Evolutionary conservation across 129 eudicot species (phyloP).

Genomic region (Flaveria ramosissima): DNA sequence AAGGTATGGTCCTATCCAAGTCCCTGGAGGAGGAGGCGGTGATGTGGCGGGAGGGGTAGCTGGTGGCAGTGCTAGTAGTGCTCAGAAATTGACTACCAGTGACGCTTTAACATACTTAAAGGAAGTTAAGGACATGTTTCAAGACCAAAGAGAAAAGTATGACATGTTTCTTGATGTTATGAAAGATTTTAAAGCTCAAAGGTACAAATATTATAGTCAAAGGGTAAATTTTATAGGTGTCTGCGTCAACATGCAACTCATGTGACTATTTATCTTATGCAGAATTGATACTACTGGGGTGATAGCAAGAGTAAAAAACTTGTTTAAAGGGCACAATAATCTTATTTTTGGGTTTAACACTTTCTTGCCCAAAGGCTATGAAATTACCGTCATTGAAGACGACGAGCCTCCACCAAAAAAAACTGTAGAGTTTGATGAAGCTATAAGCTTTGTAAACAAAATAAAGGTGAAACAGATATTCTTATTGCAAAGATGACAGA

Average conservation of each 20-base stretch:
- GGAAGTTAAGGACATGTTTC: slow-evolving; percentile 93
- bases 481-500: not conserved
- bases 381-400: slow-evolving; percentile 12
- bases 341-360: slow-evolving; percentile 75
- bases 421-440: slow-evolving; percentile 91
- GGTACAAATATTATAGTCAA: slow-evolving; percentile 39
- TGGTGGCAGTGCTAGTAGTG: slow-evolving; percentile 44
- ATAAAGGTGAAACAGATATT: slow-evolving; percentile 67
- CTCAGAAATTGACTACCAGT: slow-evolving; percentile 75
- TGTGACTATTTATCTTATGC: slow-evolving; percentile 12
- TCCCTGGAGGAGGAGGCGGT: slow-evolving; percentile 52
- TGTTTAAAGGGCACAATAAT: slow-evolving; percentile 73
- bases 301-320: slow-evolving; percentile 69
- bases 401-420: slow-evolving; percentile 60
- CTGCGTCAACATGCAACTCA: slow-evolving; percentile 19
- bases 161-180: slow-evolving; percentile 82
- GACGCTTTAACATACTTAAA: slow-evolving; percentile 88
- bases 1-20: slow-evolving; percentile 70
- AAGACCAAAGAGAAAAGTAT: slow-evolving; percentile 81
- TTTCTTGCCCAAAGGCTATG: slow-evolving; percentile 68
- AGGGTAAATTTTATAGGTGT: slow-evolving; percentile 7
- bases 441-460: slow-evolving; percentile 93
- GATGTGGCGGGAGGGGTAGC: slow-evolving; percentile 50
- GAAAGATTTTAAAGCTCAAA: slow-evolving; percentile 96
- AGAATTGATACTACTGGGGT: slow-evolving; percentile 71